Conservation (phyloP, 345 rosid species). For the Laguncularia racemosa region DNA sequence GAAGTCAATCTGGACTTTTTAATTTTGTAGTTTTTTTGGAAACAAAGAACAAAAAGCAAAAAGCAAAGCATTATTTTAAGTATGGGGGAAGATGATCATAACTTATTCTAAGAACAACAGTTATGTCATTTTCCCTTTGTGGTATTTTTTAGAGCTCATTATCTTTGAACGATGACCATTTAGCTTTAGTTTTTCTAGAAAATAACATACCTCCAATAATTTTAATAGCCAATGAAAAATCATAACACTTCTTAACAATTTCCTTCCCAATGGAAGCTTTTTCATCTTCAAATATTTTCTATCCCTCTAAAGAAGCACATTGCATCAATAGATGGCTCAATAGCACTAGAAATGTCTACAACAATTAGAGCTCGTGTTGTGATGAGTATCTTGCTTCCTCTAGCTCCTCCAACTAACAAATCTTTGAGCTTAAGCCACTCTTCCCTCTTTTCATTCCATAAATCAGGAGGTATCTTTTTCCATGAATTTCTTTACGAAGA, state of each 20-base stretch:
- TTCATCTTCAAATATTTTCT: not conserved
- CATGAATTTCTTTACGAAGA: not conserved
- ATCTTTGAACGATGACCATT: slow-evolving; percentile 17
- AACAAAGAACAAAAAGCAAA: slow-evolving; percentile 24
- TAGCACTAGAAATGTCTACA: not conserved
- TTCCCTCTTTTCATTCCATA: slow-evolving; percentile 5
- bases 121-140: slow-evolving; percentile 2
- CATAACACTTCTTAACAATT: slow-evolving; percentile 14
- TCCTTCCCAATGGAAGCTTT: slow-evolving; percentile 13
- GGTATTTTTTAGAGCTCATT: slow-evolving; percentile 4
- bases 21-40: slow-evolving; percentile 14
- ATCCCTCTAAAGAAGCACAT: not conserved
- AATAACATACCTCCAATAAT: slow-evolving; percentile 13
- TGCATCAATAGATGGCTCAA: not conserved
- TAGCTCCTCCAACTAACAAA: not conserved
- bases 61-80: slow-evolving; percentile 18
- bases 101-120: slow-evolving; percentile 12
- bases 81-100: slow-evolving; percentile 20
- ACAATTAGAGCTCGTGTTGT: slow-evolving; percentile 2
- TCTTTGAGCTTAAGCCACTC: not conserved
- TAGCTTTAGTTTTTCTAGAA: slow-evolving; percentile 1
- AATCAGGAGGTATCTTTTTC: slow-evolving; percentile 8
- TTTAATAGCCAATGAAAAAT: slow-evolving; percentile 18
- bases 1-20: slow-evolving; percentile 12
- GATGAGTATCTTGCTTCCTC: slow-evolving; percentile 4